phyloP scores from a whole-genome alignment of 768 basidiomycete genomes.

The Podaxis sp. region DNA sequence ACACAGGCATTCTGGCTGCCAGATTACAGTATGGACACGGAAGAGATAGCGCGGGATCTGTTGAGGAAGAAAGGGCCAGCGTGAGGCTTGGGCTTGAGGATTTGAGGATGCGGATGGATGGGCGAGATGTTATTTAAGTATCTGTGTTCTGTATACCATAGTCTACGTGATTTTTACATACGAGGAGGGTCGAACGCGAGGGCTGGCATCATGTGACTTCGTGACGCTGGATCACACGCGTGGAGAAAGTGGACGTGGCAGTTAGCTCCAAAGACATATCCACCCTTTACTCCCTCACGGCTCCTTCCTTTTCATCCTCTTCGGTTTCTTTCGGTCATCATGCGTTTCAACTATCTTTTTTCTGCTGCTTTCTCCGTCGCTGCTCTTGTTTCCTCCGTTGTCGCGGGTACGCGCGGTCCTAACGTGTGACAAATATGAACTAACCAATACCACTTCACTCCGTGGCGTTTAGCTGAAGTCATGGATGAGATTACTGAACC shows the following conservation, averaged over 20 bases:
- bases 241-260: constrained; percentile 15
- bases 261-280: neutral
- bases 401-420: neutral
- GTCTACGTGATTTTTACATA: neutral
- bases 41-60: constrained; percentile 70
- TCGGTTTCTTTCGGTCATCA: neutral
- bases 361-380: constrained; percentile 1
- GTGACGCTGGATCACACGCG: constrained; percentile 5
- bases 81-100: constrained; percentile 3
- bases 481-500: constrained; percentile 42
- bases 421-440: neutral
- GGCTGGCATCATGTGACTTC: neutral
- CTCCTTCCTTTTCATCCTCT: constrained; percentile 1
- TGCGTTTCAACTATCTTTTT: constrained; percentile 5
- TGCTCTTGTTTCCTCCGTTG: constrained; percentile 13
- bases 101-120: neutral
- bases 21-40: constrained; percentile 65
- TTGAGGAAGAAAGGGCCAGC: constrained; percentile 49
- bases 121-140: neutral
- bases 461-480: constrained; percentile 17
- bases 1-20: constrained; percentile 45
- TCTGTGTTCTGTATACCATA: neutral
- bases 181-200: neutral
- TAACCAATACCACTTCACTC: neutral
- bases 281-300: neutral